A percentile compares a stretch with the other conserved stretches of the same genome.
phyloP scores from a whole-genome alignment of 805 yeast genomes.

The Kluyveromyces dobzhanskii region DNA sequence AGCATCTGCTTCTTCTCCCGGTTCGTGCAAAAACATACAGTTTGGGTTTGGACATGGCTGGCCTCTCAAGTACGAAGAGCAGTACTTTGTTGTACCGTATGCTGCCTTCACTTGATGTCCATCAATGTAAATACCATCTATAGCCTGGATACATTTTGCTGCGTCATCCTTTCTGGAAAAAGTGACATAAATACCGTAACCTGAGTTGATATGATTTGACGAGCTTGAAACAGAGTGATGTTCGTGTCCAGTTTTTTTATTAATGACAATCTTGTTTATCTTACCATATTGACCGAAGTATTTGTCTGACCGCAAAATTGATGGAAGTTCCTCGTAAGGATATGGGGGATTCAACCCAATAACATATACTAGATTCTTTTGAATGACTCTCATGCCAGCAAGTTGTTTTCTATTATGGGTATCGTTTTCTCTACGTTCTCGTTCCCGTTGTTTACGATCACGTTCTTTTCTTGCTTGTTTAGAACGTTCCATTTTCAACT shows the following conservation, averaged over 20 bases:
- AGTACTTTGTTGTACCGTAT: conserved; percentile 96
- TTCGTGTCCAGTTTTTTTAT: conserved; percentile 52
- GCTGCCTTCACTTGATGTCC: conserved; percentile 89
- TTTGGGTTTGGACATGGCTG: conserved; percentile 97
- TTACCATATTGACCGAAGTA: conserved; percentile 99
- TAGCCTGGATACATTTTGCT: conserved; percentile 81
- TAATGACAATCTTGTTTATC: conserved; percentile 87
- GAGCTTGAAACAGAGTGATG: conserved; percentile 16
- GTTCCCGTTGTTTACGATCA: conserved; percentile 77
- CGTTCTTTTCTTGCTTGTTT: conserved; percentile 75
- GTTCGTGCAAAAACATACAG: conserved; percentile 98
- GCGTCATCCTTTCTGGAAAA: conserved; percentile 94
- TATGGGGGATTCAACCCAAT: conserved; percentile 77
- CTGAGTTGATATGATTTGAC: conserved; percentile 47
- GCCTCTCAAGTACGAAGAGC: conserved; percentile 92
- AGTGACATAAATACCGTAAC: conserved; percentile 93
- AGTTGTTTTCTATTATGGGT: conserved; percentile 74
- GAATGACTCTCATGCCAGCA: conserved; percentile 97
- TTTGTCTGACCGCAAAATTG: conserved; percentile 76
- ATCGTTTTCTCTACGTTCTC: conserved; percentile 86
- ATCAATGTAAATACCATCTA: conserved; percentile 87
- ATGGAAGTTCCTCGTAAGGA: conserved; percentile 77
- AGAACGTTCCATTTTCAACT: conserved; percentile 67
- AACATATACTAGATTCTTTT: conserved; percentile 92
- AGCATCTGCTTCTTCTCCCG: conserved; percentile 98